Evolutionary conservation across 2,329 filamentous ascomycete species (phyloP).

Genomic region (Aspergillus fischeri): DNA sequence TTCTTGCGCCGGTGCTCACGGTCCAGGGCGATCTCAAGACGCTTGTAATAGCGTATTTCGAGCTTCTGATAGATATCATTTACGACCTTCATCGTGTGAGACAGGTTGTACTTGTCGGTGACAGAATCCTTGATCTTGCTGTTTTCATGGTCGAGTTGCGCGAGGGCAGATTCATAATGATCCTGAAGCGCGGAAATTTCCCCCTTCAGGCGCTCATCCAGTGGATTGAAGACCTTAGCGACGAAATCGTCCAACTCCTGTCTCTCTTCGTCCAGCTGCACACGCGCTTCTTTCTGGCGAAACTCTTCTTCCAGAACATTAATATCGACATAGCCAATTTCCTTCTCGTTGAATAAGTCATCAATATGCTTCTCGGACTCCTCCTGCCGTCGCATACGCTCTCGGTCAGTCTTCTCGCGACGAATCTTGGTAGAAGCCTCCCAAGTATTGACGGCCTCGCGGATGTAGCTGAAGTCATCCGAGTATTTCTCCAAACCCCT

Average conservation of each 20-base stretch:
- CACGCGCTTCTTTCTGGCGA: conserved; percentile 48
- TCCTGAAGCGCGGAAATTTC: conserved; percentile 49
- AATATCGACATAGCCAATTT: conserved; percentile 57
- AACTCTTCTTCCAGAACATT: conserved; percentile 53
- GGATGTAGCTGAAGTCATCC: conserved; percentile 44
- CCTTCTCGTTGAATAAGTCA: conserved; percentile 52
- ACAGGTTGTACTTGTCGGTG: conserved; percentile 32
- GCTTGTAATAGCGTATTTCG: conserved; percentile 47
- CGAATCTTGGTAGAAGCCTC: conserved; percentile 42
- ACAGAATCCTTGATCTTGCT: conserved; percentile 29
- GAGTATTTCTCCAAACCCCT: conserved; percentile 33
- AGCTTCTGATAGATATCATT: conserved; percentile 46
- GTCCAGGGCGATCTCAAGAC: conserved; percentile 49
- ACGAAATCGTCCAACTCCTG: conserved; percentile 51
- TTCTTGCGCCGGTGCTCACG: conserved; percentile 53
- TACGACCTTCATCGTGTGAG: conserved; percentile 43
- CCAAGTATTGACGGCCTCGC: conserved; percentile 41
- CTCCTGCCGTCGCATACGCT: conserved; percentile 48
- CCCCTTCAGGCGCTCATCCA: conserved; percentile 46
- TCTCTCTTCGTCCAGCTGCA: conserved; percentile 51
- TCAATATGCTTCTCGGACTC: conserved; percentile 52
- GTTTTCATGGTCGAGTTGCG: conserved; percentile 39
- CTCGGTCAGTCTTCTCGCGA: conserved; percentile 45
- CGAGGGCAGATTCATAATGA: conserved; percentile 42
- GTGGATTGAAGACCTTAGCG: conserved; percentile 46